phyloP scores from a whole-genome alignment of 1,139 yeast genomes.

The Candida labiduridarum region DNA sequence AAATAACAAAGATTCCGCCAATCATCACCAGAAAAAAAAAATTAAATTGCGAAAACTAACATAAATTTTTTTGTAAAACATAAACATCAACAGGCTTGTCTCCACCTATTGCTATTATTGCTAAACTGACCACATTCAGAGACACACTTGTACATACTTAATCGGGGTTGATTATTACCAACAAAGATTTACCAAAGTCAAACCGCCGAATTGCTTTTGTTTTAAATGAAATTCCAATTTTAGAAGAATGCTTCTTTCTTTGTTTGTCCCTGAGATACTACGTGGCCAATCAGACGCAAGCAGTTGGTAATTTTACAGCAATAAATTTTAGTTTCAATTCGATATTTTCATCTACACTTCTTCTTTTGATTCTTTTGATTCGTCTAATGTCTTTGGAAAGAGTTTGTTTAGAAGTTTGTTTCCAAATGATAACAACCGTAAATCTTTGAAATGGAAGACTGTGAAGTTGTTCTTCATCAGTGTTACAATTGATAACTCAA shows the following conservation, averaged over 20 bases:
- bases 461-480: background rate
- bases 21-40: background rate
- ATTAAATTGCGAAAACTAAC: background rate
- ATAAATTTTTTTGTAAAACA: background rate
- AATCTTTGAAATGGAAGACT: background rate
- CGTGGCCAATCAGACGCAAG: background rate
- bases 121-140: background rate
- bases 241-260: background rate
- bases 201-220: background rate
- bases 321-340: background rate
- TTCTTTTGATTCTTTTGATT: background rate
- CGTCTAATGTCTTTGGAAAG: background rate
- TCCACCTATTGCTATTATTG: background rate
- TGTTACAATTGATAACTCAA: background rate
- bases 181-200: background rate
- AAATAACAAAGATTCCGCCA: background rate
- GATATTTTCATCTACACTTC: background rate
- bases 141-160: background rate
- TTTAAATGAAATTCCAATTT: constrained; percentile 1
- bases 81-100: background rate
- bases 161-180: background rate
- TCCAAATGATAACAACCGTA: constrained; percentile 1
- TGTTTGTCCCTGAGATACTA: background rate
- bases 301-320: background rate
- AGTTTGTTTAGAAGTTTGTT: background rate